Evolutionary conservation across 345 rosid species (phyloP).

Genomic region (Eutrema heterophyllum): DNA sequence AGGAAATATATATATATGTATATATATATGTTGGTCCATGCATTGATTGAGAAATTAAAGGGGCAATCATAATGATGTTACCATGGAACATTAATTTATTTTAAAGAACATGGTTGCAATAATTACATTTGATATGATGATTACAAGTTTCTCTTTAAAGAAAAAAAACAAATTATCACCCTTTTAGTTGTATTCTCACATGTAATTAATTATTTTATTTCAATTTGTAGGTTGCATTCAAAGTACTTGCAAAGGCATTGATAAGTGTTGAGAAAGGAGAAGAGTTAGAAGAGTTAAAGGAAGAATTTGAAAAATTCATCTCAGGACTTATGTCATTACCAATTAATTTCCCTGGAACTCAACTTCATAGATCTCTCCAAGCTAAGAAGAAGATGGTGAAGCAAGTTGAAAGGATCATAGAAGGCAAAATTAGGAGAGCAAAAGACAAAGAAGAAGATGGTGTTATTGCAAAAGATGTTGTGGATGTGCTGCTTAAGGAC

Average conservation of each 20-base stretch:
- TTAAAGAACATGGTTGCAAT: constrained; percentile 30
- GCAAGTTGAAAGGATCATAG: constrained; percentile 51
- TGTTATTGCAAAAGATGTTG: constrained; percentile 50
- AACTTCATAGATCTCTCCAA: constrained; percentile 85
- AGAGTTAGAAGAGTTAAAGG: constrained; percentile 63
- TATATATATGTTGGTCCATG: neutral
- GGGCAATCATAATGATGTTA: constrained; percentile 9
- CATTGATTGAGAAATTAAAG: neutral
- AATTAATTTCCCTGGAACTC: constrained; percentile 78
- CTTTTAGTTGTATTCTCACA: neutral
- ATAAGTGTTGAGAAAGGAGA: constrained; percentile 81
- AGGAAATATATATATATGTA: too few species aligned
- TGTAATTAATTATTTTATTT: neutral
- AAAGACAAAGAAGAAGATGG: constrained; percentile 24
- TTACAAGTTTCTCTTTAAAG: constrained; percentile 18
- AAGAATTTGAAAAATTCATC: constrained; percentile 77
- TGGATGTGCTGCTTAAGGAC: constrained; percentile 69
- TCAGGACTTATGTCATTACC: constrained; percentile 93
- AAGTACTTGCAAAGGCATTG: constrained; percentile 83
- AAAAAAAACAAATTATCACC: constrained; percentile 18
- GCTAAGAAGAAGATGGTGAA: constrained; percentile 92
- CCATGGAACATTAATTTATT: neutral
- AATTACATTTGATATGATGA: constrained; percentile 25
- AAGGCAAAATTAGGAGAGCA: constrained; percentile 34
- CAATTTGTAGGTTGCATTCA: constrained; percentile 69